These are phyloP conservation scores for Penstemon davidsonii DNA, from an alignment of 257 asterid genomes.

Conservation along the genomic window DNA sequence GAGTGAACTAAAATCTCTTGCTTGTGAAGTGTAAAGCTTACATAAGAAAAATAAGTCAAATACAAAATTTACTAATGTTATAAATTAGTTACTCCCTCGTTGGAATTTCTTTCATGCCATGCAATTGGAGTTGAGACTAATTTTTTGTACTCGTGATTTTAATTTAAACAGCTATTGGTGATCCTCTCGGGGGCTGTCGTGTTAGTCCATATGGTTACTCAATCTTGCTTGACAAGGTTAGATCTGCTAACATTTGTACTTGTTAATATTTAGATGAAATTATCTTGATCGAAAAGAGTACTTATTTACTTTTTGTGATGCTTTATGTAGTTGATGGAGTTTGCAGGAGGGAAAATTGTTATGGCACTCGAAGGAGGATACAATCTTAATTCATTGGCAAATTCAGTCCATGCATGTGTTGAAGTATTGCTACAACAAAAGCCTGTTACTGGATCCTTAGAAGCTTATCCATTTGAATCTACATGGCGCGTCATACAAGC, in stretches of 20 bases:
- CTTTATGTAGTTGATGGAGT: constrained; percentile 67
- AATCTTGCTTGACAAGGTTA: constrained; percentile 80
- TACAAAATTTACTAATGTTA: no score
- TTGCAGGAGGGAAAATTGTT: constrained; percentile 86
- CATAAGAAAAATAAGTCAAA: no score
- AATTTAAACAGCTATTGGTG: constrained; percentile 67
- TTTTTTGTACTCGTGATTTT: constrained; percentile 23
- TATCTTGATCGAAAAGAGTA: neutral
- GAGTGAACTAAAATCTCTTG: no score
- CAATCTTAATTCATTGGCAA: constrained; percentile 72
- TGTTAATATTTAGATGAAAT: constrained; percentile 20
- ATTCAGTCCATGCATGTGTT: constrained; percentile 77
- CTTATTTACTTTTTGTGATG: constrained; percentile 20
- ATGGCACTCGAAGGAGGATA: constrained; percentile 99
- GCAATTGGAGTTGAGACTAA: constrained; percentile 8
- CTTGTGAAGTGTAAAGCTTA: no score
- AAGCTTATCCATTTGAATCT: constrained; percentile 75
- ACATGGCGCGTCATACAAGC: constrained; percentile 80
- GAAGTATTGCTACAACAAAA: constrained; percentile 62
- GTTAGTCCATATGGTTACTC: constrained; percentile 88
- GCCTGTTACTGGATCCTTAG: constrained; percentile 50
- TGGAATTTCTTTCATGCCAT: neutral
- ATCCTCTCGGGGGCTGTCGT: constrained; percentile 93
- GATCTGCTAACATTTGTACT: constrained; percentile 23
- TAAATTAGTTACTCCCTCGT: no score